Evolutionary conservation across 2,329 filamentous ascomycete species (phyloP), one percentile per base, ranked within the genome.

Genomic region (Aureobasidium sp.): DNA sequence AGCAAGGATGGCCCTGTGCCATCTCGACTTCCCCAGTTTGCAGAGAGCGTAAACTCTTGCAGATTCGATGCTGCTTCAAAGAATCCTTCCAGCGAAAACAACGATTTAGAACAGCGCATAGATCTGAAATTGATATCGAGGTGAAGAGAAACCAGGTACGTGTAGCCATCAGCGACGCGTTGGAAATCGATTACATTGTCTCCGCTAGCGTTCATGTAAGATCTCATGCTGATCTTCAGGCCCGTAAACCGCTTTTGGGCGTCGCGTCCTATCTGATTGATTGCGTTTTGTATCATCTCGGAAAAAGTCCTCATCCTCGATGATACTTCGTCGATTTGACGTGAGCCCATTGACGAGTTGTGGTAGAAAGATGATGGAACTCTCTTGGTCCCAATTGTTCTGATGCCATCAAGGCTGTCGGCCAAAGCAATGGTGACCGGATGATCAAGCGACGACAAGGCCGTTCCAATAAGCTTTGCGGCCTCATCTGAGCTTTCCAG

Each of bases 311-410:
- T 25, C 38, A 40, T 40, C 22, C 7, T 40, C 2, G 14, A 12
- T n/a, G 24, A 19, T 6, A 25, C 6, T 3, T 25, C 38, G 2
- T n/a, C n/a, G 38, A 25, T n/a, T 16, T 24, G 22, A 12, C 17
- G 2, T 11, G 2, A 7, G 6, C 10, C 12, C 12, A 14, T 4
- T 16, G 38, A 1, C 38, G 19, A 4, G n/a, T 17, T 29, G 3
- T 29, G 12, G 27, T 29, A 29, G 2, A 6, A 11, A 29, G 7
- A 2, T 2, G 27, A 29, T 2, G 27, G 27, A 3, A 29, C 27
- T 3, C 12, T 29, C 2, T 6, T 8, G 4, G 17, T n/a, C 4
- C 14, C 2, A 7, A 14, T 27, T 1, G 19, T 2, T 0, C 6
- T 21, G 2, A 40, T 6, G 3, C 2, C 24, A 1, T 16, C 22